Evolutionary conservation across 371 early-diverging fungal species (phyloP), one percentile per base, ranked within the genome.

Genomic region (Parasitella parasitica): DNA sequence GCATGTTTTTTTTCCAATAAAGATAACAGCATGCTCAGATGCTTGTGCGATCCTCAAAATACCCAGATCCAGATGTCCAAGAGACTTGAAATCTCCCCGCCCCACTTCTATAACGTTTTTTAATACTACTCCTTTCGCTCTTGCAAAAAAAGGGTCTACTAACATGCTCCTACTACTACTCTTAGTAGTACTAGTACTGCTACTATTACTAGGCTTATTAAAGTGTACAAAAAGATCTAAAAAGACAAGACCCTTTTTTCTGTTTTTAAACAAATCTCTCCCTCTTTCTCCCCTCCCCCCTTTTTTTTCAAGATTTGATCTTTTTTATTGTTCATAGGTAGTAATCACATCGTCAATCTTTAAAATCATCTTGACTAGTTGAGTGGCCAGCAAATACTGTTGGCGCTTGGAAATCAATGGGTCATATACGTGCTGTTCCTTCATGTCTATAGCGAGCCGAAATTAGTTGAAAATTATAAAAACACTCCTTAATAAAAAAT

Each of bases 321-420:
- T 55, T 55, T 39, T 39, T 50, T 50, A 57, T 63, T 50, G 43
- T 50, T 66, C 66, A 54, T 54, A 61, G 38, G 73, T 73, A 43
- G 85, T 84, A 70, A 94, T 94, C 57, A 96, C 95, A 85, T 96
- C 97, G 76, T 96, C 96, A 72, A 96, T 95, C 86, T 97, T 96
- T 57, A 94, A 84, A 63, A 99, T 96, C 91, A 96, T 96, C 80
- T 96, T 97, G 65, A 98, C 99, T 28, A 99, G 84, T 84, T 99
- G 99, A 46, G 99, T 99, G 20, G 99, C 71, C 63, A 99, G 86
- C 64, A 94, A 77, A 76, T 94, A 92, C 82, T 99, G 99, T 72
- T 97, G 97, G 51, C 97, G 93, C 91, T 99, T 99, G 56, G 98
- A 97, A 55, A 96, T 96, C 64, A 99, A 86, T 28, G 99, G 97